Base-by-base conservation (phyloP, 1,284 basidiomycete species). In the Ceratobasidium sp. region DNA sequence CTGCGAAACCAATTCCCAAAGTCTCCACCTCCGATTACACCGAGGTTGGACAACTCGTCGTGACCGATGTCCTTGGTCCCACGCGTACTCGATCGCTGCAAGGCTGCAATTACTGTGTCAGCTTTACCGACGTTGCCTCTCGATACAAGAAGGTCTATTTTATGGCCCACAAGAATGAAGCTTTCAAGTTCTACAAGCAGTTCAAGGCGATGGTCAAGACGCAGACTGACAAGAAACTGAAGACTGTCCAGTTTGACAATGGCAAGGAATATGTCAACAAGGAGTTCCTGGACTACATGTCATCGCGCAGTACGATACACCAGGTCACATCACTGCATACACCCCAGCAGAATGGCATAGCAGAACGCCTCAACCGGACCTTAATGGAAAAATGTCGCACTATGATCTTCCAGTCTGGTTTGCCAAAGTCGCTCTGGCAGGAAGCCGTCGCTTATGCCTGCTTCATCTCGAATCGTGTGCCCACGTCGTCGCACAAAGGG, bases 271-370 rank as follows among this genome's bases (percentile, higher is more conserved):
- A 30, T 33, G 48, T 53, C 14, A 53, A 53, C n/a, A 53, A 49
- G 33, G n/a, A 16, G 4, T 25, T 66, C 12, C 23, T 14, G 40
- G 48, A 66, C n/a, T 51, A 51, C 40, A 23, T 21, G 7, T 7
- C 23, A 5, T 30, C 21, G 6, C 2, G 28, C n/a, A 48, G 63
- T 5, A 66, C 46, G 7, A n/a, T 49, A 21, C 9, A 53, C 12
- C 6, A 12, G 3, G 48, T 28, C 3, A 75, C 77, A 0, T 60
- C 74, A 1, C 76, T 77, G 1, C 75, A 78, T 64, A 74, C 76
- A 4, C 77, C 76, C 21, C 73, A 77, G 60, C 70, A 74, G 21
- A 80, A 80, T 48, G 78, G 79, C 4, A 66, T 75, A 0, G 77
- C 78, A 1, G 78, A 81, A 69, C 74, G 78, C 1, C 33, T 75